Percentiles rank a stretch among this genome's conserved stretches.
These are phyloP conservation scores for Moniliella sp. DNA, from an alignment of 1,284 basidiomycete genomes.

Conservation along the genomic window DNA sequence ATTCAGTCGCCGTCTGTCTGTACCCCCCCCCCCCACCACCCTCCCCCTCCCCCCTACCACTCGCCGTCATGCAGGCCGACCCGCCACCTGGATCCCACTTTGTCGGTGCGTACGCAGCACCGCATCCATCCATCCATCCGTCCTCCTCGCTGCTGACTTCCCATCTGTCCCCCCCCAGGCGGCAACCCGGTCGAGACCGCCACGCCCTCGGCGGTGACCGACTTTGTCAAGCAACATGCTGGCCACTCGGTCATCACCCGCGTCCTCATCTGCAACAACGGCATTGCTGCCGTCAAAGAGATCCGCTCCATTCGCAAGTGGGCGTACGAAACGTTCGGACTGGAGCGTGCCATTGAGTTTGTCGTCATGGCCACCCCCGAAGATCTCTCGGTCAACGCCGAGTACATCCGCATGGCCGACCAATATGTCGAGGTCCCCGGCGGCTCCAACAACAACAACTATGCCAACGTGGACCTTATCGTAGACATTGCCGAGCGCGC, in stretches of 20 bases:
- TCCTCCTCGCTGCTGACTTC: neutral
- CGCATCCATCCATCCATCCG: neutral
- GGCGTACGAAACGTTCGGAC: conserved; percentile 97
- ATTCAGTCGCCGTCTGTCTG: too few relatives aligned
- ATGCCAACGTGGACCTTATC: conserved; percentile 97
- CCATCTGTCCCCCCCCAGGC: conserved; percentile 37
- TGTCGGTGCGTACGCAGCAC: conserved; percentile 12
- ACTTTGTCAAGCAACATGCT: conserved; percentile 74
- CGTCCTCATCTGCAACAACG: conserved; percentile 45
- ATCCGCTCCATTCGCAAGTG: conserved; percentile 96
- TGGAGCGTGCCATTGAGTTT: conserved; percentile 86
- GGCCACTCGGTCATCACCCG: conserved; percentile 98
- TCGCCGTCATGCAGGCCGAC: conserved; percentile 14
- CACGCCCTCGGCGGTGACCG: conserved; percentile 53
- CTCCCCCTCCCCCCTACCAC: too few relatives aligned
- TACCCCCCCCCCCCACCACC: too few relatives aligned
- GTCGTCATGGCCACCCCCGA: conserved; percentile 99
- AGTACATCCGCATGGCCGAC: conserved; percentile 99
- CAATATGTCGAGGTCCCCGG: conserved; percentile 96
- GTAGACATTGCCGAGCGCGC: conserved; percentile 91
- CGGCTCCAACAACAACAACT: conserved; percentile 97
- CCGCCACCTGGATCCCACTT: conserved; percentile 24
- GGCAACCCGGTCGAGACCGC: conserved; percentile 75
- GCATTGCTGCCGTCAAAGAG: conserved; percentile 97
- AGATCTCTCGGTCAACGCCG: conserved; percentile 84